These are phyloP conservation scores for Fraxinus americana DNA, from an alignment of 257 asterid genomes.

Conservation along the genomic window DNA sequence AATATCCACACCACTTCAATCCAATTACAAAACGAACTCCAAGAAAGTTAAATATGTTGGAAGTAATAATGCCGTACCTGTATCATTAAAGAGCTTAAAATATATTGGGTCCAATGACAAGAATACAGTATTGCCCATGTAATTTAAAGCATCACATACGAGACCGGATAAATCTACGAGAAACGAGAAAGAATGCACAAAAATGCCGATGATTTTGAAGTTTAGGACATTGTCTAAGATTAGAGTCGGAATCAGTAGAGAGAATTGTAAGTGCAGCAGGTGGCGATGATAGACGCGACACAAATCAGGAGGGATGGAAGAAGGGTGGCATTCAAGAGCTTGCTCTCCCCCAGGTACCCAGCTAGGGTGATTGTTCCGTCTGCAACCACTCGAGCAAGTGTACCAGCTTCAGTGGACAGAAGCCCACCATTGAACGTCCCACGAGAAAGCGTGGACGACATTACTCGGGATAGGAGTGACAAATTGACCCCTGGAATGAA, in stretches of 20 bases:
- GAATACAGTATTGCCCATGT: background rate
- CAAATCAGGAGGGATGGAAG: constrained; percentile 79
- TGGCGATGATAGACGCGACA: constrained; percentile 69
- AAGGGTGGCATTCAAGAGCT: constrained; percentile 75
- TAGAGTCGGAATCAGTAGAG: constrained; percentile 46
- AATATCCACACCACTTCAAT: too few relatives aligned
- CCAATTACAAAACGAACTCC: too few relatives aligned
- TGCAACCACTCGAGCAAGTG: constrained; percentile 86
- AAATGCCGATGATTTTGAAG: background rate
- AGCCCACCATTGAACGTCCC: constrained; percentile 94
- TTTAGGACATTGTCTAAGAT: background rate
- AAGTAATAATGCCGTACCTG: background rate
- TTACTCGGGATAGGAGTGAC: constrained; percentile 87
- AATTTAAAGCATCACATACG: background rate
- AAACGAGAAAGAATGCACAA: background rate
- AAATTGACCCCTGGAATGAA: constrained; percentile 67
- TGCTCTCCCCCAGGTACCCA: constrained; percentile 69
- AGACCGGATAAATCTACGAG: background rate
- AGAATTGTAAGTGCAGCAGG: constrained; percentile 81
- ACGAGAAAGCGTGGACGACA: constrained; percentile 93
- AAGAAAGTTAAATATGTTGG: too few relatives aligned
- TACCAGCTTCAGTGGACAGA: constrained; percentile 92
- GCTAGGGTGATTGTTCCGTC: constrained; percentile 87
- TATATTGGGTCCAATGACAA: background rate
- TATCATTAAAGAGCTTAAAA: background rate